Evolutionary conservation across 1,284 basidiomycete genomes (phyloP).

Genomic region (Binderoboletus segoi): DNA sequence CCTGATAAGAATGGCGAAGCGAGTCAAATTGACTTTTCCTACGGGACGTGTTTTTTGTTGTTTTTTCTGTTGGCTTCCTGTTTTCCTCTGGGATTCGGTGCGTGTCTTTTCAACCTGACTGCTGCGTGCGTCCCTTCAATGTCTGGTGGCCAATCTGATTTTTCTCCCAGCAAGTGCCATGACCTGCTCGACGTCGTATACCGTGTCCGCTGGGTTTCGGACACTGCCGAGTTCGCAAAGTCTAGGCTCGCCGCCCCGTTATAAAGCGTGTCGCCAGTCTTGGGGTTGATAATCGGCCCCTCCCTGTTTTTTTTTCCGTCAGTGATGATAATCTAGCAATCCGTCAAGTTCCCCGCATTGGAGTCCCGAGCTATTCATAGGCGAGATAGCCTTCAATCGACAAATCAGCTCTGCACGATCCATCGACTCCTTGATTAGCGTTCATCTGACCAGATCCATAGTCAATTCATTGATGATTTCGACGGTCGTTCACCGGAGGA

Average conservation of each 20-base stretch:
- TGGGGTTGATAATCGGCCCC: constrained; percentile 4
- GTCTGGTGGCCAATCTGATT: neutral
- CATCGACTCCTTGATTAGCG: neutral
- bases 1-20: neutral
- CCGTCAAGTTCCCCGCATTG: constrained; percentile 16
- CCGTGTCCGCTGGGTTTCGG: constrained; percentile 4
- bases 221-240: constrained; percentile 6
- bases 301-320: neutral
- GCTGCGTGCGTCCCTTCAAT: neutral
- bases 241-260: constrained; percentile 4
- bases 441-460: neutral
- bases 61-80: neutral
- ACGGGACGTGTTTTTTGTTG: neutral
- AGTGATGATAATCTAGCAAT: constrained; percentile 11
- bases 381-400: constrained; percentile 28
- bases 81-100: neutral
- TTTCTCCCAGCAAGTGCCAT: neutral
- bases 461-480: too few species aligned
- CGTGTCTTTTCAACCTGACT: constrained; percentile 6
- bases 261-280: constrained; percentile 14
- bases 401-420: constrained; percentile 8
- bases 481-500: neutral
- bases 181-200: neutral
- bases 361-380: constrained; percentile 22
- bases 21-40: constrained; percentile 4